Conservation (phyloP, 2,329 filamentous ascomycete species). For the Fonsecaea multimorphosa region DNA sequence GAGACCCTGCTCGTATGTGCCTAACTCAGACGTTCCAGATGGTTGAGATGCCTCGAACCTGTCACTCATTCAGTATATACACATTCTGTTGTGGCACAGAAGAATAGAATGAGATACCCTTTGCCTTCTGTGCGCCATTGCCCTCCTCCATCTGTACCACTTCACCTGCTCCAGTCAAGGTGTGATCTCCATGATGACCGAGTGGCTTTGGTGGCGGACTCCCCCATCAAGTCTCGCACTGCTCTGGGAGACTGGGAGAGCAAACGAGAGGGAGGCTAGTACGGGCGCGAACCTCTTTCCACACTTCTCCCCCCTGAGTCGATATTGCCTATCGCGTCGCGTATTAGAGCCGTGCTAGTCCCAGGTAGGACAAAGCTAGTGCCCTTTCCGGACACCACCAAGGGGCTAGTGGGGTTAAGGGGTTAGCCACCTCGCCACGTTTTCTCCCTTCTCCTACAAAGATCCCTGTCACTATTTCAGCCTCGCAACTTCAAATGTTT, state of each 20-base stretch:
- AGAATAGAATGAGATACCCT: neutral
- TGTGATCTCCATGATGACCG: neutral
- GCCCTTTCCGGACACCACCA: neutral
- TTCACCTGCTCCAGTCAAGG: neutral
- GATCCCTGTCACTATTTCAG: constrained; percentile 4
- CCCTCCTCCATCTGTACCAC: neutral
- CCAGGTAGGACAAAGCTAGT: neutral
- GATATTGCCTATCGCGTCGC: neutral
- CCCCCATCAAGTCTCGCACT: neutral
- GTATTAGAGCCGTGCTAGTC: neutral
- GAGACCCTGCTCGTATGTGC: neutral
- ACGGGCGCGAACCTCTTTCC: neutral
- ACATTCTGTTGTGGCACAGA: neutral
- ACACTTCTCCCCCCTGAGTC: neutral
- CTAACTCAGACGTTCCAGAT: too few species aligned
- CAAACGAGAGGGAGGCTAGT: neutral
- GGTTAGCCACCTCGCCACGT: neutral
- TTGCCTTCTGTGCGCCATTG: neutral
- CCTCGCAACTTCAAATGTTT: neutral
- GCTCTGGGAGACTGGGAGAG: neutral
- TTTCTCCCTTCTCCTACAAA: neutral
- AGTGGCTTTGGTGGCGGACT: neutral
- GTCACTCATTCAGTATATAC: neutral
- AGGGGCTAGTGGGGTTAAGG: neutral
- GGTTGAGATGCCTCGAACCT: neutral